A percentile compares a stretch with the other conserved stretches of the same genome.
phyloP scores from a whole-genome alignment of 2,329 filamentous ascomycete genomes.

The Zarea fungicola region DNA sequence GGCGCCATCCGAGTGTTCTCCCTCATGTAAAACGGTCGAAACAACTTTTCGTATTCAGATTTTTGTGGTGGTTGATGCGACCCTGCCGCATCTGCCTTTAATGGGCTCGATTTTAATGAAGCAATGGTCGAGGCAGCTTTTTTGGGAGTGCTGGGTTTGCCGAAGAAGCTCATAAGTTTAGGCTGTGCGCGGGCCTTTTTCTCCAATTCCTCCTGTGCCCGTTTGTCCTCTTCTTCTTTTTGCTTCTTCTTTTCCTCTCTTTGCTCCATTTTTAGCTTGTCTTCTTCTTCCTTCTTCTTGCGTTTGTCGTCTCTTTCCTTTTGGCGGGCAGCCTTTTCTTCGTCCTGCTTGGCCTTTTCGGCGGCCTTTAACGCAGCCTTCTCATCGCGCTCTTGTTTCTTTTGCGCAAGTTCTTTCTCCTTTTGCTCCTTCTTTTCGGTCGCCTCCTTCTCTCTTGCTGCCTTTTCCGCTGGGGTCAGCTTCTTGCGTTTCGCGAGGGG shows the following conservation, averaged over 20 bases:
- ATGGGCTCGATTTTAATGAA: slow-evolving; percentile 24
- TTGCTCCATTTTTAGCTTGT: slow-evolving; percentile 34
- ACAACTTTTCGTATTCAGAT: slow-evolving; percentile 62
- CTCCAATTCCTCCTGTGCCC: slow-evolving; percentile 37
- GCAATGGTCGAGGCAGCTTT: slow-evolving; percentile 31
- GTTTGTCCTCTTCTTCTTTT: slow-evolving; percentile 44
- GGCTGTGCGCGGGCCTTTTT: slow-evolving; percentile 46
- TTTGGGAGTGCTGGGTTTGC: slow-evolving; percentile 36
- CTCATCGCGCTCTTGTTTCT: slow-evolving; percentile 29
- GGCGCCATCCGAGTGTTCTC: slow-evolving; percentile 67
- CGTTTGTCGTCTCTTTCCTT: slow-evolving; percentile 36
- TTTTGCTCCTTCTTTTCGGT: slow-evolving; percentile 29
- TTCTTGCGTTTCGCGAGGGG: slow-evolving; percentile 38
- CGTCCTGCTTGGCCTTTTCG: slow-evolving; percentile 34
- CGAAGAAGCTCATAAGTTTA: slow-evolving; percentile 45
- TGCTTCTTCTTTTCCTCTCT: slow-evolving; percentile 42
- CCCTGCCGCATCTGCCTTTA: slow-evolving; percentile 21
- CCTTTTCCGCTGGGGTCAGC: slow-evolving; percentile 36
- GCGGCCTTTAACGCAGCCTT: slow-evolving; percentile 26
- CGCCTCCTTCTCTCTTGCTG: slow-evolving; percentile 33
- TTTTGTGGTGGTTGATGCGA: slow-evolving; percentile 14
- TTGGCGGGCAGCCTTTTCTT: slow-evolving; percentile 32
- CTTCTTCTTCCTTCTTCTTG: slow-evolving; percentile 39
- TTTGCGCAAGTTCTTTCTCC: slow-evolving; percentile 29
- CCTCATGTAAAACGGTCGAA: slow-evolving; percentile 77